Evolutionary conservation across 768 basidiomycete genomes (phyloP).

Genomic region (Chlorophyllum brunneum): DNA sequence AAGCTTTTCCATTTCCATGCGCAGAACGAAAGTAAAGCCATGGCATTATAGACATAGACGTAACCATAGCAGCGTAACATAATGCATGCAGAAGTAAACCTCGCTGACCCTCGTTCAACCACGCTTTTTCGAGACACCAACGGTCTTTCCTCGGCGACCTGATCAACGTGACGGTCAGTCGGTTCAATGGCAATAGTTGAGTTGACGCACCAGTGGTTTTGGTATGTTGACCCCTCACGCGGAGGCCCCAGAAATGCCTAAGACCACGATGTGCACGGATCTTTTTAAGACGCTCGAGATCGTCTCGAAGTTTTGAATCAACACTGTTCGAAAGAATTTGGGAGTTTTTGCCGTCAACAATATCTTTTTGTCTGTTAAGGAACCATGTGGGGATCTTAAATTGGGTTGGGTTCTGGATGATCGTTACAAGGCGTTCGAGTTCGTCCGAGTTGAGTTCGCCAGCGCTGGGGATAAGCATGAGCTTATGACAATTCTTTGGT

Average conservation of each 20-base stretch:
- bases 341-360: conserved; percentile 93
- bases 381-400: conserved; percentile 99
- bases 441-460: conserved; percentile 99
- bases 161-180: conserved; percentile 8
- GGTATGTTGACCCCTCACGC: conserved; percentile 98
- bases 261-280: conserved; percentile 95
- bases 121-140: conserved; percentile 93
- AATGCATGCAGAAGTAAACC: not conserved
- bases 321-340: conserved; percentile 96
- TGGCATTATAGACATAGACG: conserved; percentile 6
- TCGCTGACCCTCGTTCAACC: conserved; percentile 30
- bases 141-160: conserved; percentile 95
- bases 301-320: conserved; percentile 97
- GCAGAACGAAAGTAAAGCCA: not conserved
- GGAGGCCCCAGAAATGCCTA: conserved; percentile 89
- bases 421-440: conserved; percentile 97
- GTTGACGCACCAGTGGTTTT: conserved; percentile 87
- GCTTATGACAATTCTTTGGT: not conserved
- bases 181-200: not conserved
- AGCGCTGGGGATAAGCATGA: conserved; percentile 53
- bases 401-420: conserved; percentile 98
- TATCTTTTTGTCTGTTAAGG: conserved; percentile 98
- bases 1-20: not conserved
- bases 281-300: conserved; percentile 98
- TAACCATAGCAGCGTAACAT: conserved; percentile 7